phyloP scores from a whole-genome alignment of 1,284 basidiomycete genomes.

The Agaricales sp. region DNA sequence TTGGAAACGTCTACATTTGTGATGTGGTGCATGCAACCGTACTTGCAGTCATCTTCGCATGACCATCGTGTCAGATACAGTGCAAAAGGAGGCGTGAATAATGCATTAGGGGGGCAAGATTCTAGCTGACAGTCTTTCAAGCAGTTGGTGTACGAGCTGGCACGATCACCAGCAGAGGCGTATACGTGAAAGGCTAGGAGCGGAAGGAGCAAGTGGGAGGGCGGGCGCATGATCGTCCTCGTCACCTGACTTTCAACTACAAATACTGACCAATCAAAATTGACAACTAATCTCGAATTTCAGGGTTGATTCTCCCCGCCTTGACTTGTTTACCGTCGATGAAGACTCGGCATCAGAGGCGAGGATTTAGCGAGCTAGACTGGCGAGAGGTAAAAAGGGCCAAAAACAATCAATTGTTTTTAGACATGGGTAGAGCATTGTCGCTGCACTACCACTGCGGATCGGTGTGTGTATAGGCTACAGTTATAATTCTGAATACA shows the following conservation, averaged over 20 bases:
- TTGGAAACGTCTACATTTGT: slow-evolving; percentile 49
- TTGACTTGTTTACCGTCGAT: no score
- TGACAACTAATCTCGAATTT: no score
- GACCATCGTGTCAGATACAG: slow-evolving; percentile 61
- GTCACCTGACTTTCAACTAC: neutral
- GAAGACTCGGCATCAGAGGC: no score
- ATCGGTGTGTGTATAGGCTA: neutral
- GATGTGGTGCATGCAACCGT: slow-evolving; percentile 79
- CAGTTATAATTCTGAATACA: neutral
- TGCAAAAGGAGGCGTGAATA: slow-evolving; percentile 21
- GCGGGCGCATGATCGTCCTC: neutral
- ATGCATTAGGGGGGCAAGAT: neutral
- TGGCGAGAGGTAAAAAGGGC: neutral
- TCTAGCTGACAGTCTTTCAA: neutral
- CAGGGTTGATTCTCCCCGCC: no score
- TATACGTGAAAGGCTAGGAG: neutral
- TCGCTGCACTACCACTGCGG: neutral
- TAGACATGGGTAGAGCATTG: neutral
- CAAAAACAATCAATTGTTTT: neutral
- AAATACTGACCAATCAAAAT: neutral
- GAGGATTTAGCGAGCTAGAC: neutral
- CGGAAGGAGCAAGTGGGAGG: neutral
- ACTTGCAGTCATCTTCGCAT: slow-evolving; percentile 83
- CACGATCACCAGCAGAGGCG: neutral
- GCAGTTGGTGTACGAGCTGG: neutral